A percentile compares a stretch with the other conserved stretches of the same genome.
Evolutionary conservation across 2,329 filamentous ascomycete species (phyloP).

Genomic region (Xylariaceae sp.): DNA sequence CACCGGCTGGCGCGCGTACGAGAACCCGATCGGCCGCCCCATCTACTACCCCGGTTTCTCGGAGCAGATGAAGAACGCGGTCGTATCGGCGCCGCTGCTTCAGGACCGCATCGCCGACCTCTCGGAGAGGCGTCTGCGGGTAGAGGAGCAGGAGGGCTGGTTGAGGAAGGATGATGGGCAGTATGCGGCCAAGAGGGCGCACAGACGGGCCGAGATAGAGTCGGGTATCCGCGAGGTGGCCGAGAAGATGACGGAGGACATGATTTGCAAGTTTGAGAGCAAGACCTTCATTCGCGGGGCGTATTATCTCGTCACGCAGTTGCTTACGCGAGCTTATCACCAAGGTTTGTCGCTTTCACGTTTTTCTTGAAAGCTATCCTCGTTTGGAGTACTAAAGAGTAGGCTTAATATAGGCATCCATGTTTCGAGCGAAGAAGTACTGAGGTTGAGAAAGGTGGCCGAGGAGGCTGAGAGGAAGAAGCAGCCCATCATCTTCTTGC

Average conservation of each 20-base stretch:
- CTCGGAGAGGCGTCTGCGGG: constrained; percentile 64
- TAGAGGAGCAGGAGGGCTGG: constrained; percentile 72
- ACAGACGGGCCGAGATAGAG: constrained; percentile 61
- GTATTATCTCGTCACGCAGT: constrained; percentile 83
- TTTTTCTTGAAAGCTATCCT: not conserved
- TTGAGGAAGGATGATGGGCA: constrained; percentile 52
- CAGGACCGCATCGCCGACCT: constrained; percentile 69
- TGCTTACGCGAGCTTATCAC: constrained; percentile 88
- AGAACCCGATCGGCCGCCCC: constrained; percentile 81
- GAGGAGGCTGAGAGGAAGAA: constrained; percentile 78
- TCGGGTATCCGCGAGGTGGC: constrained; percentile 71
- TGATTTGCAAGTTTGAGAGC: constrained; percentile 99
- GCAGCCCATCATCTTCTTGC: constrained; percentile 92
- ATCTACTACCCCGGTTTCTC: constrained; percentile 91
- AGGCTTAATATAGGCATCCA: constrained; percentile 57
- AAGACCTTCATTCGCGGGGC: constrained; percentile 86
- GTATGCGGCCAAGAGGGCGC: constrained; percentile 46
- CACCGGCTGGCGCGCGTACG: constrained; percentile 92
- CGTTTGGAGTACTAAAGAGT: constrained; percentile 6
- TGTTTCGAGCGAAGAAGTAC: constrained; percentile 88
- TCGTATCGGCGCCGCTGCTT: constrained; percentile 71
- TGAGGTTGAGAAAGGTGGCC: constrained; percentile 75
- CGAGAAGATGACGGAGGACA: constrained; percentile 80
- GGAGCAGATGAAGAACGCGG: constrained; percentile 77
- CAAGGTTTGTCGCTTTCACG: constrained; percentile 47